These are phyloP conservation scores for Kalanchoe fedtschenkoi DNA, from an alignment of 164 flowering plant species.

Conservation along the genomic window DNA sequence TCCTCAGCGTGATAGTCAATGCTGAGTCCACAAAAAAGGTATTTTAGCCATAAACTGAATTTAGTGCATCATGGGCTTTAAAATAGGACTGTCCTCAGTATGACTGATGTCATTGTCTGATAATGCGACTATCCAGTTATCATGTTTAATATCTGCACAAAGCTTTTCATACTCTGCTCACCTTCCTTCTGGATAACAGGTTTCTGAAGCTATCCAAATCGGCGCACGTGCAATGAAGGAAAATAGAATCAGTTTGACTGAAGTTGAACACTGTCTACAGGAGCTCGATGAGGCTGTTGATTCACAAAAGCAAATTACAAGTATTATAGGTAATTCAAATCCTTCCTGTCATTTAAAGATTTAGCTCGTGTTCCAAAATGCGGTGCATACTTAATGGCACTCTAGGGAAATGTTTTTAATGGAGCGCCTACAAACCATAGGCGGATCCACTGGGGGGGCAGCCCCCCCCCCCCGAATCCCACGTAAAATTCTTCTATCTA, in stretches of 20 bases:
- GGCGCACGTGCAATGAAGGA: conserved; percentile 72
- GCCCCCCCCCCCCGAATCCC: no score
- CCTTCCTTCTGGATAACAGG: conserved; percentile 25
- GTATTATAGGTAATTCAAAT: conserved; percentile 40
- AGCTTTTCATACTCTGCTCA: background rate
- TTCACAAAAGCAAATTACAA: conserved; percentile 51
- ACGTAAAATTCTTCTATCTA: no score
- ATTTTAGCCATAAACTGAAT: conserved; percentile 3
- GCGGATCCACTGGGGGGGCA: no score
- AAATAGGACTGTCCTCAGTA: no score
- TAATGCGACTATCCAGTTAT: background rate
- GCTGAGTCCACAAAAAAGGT: conserved; percentile 86
- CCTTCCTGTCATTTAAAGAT: background rate
- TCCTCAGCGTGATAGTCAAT: conserved; percentile 45
- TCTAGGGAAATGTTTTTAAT: background rate
- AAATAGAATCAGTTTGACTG: conserved; percentile 46
- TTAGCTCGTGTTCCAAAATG: background rate
- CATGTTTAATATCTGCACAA: background rate
- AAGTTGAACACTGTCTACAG: conserved; percentile 48
- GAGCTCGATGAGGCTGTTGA: conserved; percentile 59
- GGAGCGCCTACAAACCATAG: background rate
- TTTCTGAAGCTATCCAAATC: conserved; percentile 69
- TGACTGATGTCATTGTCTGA: background rate
- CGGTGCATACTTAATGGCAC: no score
- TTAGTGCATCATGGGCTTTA: background rate